Conservation (phyloP, 495 filamentous ascomycete genomes). For the Talaromyces adpressus region DNA sequence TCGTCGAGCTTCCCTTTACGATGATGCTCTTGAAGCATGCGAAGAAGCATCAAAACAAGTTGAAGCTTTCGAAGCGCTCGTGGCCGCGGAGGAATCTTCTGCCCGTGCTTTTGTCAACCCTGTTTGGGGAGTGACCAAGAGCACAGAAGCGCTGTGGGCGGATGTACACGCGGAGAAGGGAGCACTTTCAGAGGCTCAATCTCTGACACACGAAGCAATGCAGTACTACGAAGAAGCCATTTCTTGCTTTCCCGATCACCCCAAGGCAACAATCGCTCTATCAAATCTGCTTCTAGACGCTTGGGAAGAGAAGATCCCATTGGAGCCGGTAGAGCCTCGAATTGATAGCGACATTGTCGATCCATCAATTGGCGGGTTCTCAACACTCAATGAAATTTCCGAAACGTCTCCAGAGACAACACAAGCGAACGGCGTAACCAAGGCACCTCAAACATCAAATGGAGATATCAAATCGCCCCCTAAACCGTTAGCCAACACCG, state of each 20-base stretch:
- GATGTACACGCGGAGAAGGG: constrained; percentile 75
- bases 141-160: constrained; percentile 72
- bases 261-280: constrained; percentile 71
- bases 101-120: constrained; percentile 47
- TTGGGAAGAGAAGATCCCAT: constrained; percentile 56
- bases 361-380: constrained; percentile 13
- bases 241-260: constrained; percentile 64
- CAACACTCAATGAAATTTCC: not conserved
- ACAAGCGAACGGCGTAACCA: constrained; percentile 4
- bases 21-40: constrained; percentile 71
- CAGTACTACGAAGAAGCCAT: constrained; percentile 75
- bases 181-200: constrained; percentile 55
- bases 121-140: constrained; percentile 68
- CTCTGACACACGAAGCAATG: constrained; percentile 57
- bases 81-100: constrained; percentile 39
- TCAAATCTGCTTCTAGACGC: constrained; percentile 81
- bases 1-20: constrained; percentile 66
- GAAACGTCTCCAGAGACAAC: constrained; percentile 9
- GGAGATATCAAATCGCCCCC: not conserved
- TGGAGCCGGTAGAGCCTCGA: constrained; percentile 30
- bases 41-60: constrained; percentile 73
- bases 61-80: constrained; percentile 34
- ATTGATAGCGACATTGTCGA: constrained; percentile 22
- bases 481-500: constrained; percentile 22
- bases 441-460: not conserved